Conservation (phyloP, 1,284 basidiomycete species). For the Ganoderma lucidum region DNA sequence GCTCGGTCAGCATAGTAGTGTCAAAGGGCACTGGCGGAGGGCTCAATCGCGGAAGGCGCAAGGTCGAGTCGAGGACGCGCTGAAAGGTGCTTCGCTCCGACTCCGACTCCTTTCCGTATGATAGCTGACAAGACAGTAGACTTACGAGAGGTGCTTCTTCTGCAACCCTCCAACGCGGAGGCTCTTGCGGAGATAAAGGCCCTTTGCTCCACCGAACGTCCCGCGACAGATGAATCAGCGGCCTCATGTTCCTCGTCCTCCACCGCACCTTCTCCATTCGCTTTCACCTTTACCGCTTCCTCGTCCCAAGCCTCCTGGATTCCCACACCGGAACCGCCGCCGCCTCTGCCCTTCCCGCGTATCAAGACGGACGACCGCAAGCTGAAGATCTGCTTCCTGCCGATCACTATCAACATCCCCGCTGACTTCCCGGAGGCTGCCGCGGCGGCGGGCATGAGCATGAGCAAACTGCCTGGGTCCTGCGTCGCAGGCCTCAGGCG, state of each 20-base stretch:
- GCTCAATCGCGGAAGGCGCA: constrained; percentile 70
- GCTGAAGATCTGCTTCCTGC: constrained; percentile 57
- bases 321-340: constrained; percentile 46
- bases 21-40: constrained; percentile 71
- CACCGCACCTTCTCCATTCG: constrained; percentile 36
- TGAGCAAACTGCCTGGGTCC: constrained; percentile 35
- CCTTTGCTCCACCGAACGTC: constrained; percentile 44
- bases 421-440: constrained; percentile 33
- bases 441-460: constrained; percentile 36
- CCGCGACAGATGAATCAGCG: constrained; percentile 14
- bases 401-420: constrained; percentile 52
- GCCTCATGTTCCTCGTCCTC: constrained; percentile 32
- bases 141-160: constrained; percentile 60
- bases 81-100: constrained; percentile 52
- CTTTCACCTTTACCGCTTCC: constrained; percentile 17
- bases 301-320: constrained; percentile 24
- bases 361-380: constrained; percentile 57
- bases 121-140: constrained; percentile 46
- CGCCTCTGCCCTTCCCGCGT: constrained; percentile 57
- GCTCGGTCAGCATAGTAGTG: constrained; percentile 66
- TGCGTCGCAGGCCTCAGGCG: not conserved
- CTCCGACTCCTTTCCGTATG: not conserved
- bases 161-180: constrained; percentile 68
- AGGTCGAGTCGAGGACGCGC: constrained; percentile 63
- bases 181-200: constrained; percentile 60